phyloP scores from a whole-genome alignment of 2,329 filamentous ascomycete genomes.

The Lecanicillium sp. region DNA sequence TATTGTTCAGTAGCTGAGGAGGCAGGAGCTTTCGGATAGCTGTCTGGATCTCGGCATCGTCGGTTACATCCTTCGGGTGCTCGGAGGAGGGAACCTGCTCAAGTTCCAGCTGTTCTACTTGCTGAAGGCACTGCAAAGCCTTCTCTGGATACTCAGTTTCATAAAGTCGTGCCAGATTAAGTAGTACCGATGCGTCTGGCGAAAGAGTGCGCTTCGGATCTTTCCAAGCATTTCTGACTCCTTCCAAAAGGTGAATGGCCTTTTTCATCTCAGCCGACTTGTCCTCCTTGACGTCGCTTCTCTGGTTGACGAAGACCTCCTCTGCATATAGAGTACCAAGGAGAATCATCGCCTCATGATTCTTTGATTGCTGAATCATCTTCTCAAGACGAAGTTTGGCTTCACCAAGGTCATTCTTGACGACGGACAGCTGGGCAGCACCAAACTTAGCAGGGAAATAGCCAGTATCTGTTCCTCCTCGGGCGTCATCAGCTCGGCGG shows the following conservation, averaged over 20 bases:
- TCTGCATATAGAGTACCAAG: slow-evolving; percentile 90
- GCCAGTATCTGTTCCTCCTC: slow-evolving; percentile 83
- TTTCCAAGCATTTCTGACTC: slow-evolving; percentile 82
- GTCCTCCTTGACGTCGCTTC: slow-evolving; percentile 70
- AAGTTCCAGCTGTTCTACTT: slow-evolving; percentile 85
- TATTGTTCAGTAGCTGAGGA: slow-evolving; percentile 92
- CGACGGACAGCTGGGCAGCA: slow-evolving; percentile 77
- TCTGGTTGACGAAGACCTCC: slow-evolving; percentile 78
- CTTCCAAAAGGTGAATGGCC: slow-evolving; percentile 76
- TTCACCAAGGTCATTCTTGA: slow-evolving; percentile 78
- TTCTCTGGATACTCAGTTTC: slow-evolving; percentile 81
- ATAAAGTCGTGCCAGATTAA: slow-evolving; percentile 88
- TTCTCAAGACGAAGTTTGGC: slow-evolving; percentile 93
- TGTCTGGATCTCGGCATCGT: slow-evolving; percentile 52
- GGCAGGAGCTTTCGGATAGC: slow-evolving; percentile 71
- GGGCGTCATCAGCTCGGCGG: slow-evolving; percentile 79
- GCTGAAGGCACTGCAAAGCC: slow-evolving; percentile 81
- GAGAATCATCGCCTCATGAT: slow-evolving; percentile 82
- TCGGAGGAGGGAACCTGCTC: slow-evolving; percentile 69
- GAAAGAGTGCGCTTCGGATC: slow-evolving; percentile 78
- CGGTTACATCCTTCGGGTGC: slow-evolving; percentile 44
- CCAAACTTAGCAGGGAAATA: slow-evolving; percentile 95
- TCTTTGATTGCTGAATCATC: slow-evolving; percentile 79
- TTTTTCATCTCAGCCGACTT: slow-evolving; percentile 80
- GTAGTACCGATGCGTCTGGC: slow-evolving; percentile 77